Percentiles rank a stretch among this genome's conserved stretches.
Conservation (phyloP, 2,329 filamentous ascomycete genomes). For the Apiospora malaysiana region DNA sequence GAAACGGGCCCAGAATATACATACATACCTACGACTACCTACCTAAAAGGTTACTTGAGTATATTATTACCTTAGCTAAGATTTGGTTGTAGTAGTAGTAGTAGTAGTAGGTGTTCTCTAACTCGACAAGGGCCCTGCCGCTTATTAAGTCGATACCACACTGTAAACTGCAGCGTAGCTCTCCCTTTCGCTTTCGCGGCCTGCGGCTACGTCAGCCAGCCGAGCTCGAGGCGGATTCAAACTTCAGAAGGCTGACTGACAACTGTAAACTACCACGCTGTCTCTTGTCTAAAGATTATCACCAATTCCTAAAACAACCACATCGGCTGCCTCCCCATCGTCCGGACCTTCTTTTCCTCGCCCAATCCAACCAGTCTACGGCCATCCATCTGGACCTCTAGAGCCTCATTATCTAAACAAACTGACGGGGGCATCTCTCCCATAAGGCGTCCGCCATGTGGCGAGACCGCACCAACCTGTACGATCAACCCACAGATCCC, state of each 20-base stretch:
- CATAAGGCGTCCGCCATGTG: slow-evolving; percentile 77
- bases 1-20: neutral
- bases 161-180: neutral
- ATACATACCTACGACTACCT: too few relatives aligned
- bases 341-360: neutral
- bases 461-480: slow-evolving; percentile 99
- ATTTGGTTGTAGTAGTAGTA: too few relatives aligned
- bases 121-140: slow-evolving; percentile 9
- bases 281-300: slow-evolving; percentile 21
- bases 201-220: slow-evolving; percentile 14
- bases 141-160: neutral
- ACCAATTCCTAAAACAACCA: slow-evolving; percentile 12
- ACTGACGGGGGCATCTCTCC: slow-evolving; percentile 32
- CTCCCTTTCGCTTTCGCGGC: slow-evolving; percentile 1
- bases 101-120: slow-evolving; percentile 9
- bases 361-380: neutral
- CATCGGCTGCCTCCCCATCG: neutral
- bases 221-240: slow-evolving; percentile 9
- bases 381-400: slow-evolving; percentile 20
- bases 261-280: slow-evolving; percentile 4
- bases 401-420: slow-evolving; percentile 26
- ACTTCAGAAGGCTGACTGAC: slow-evolving; percentile 18
- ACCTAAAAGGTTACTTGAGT: too few relatives aligned
- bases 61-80: too few relatives aligned
- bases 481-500: slow-evolving; percentile 43